These are phyloP conservation scores for Santalum album DNA, from an alignment of 164 flowering plant genomes.

Conservation along the genomic window DNA sequence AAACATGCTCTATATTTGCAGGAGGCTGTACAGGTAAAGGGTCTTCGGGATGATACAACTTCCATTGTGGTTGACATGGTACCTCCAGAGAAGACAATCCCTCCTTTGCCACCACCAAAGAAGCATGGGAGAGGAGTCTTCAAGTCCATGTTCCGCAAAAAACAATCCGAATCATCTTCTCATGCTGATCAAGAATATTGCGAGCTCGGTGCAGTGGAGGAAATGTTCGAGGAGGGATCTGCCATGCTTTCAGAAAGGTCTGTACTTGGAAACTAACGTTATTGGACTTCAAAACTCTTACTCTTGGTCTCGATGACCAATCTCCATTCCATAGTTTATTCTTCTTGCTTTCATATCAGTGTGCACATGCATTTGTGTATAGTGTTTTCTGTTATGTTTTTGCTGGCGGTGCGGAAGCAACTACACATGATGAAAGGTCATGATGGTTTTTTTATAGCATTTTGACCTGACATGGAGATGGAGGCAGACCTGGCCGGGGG, in stretches of 20 bases:
- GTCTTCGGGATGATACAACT: constrained; percentile 95
- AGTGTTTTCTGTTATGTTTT: too few relatives aligned
- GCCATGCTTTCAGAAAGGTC: constrained; percentile 95
- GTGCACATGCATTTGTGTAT: too few relatives aligned
- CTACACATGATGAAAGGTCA: too few relatives aligned
- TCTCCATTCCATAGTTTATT: too few relatives aligned
- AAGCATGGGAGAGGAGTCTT: constrained; percentile 75
- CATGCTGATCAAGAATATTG: constrained; percentile 39
- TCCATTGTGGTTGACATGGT: constrained; percentile 82
- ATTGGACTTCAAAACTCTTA: too few relatives aligned
- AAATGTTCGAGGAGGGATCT: constrained; percentile 89
- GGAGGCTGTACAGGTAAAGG: constrained; percentile 78
- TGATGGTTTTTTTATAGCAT: too few relatives aligned
- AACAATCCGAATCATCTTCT: constrained; percentile 55
- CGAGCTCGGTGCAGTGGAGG: constrained; percentile 81
- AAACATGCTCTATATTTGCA: constrained; percentile 21
- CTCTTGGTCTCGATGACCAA: too few relatives aligned
- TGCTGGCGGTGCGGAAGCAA: too few relatives aligned
- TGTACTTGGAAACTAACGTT: constrained; percentile 10
- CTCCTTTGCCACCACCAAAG: constrained; percentile 57
- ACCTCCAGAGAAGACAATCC: constrained; percentile 57
- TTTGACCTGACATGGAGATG: too few relatives aligned
- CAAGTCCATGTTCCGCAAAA: constrained; percentile 75
- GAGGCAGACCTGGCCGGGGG: too few relatives aligned
- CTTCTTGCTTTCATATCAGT: not conserved